Conservation (phyloP, 495 filamentous ascomycete genomes). For the Penicillium lividum region DNA sequence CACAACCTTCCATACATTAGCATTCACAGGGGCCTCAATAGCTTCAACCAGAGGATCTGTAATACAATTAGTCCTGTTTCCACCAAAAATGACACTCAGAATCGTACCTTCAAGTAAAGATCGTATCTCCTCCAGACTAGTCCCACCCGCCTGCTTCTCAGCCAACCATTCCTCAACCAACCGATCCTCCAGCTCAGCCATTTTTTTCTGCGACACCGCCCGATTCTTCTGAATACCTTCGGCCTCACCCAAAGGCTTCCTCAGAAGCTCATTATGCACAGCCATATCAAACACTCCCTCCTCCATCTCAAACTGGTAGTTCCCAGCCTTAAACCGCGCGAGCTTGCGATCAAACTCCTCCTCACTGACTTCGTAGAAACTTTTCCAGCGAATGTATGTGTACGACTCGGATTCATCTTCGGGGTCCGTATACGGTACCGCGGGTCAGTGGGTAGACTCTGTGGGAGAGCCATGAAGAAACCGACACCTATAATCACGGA, state of each 20-base stretch:
- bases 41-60: slow-evolving; percentile 42
- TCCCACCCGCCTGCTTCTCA: slow-evolving; percentile 47
- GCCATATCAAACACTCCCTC: slow-evolving; percentile 54
- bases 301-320: slow-evolving; percentile 51
- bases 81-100: neutral
- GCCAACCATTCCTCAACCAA: slow-evolving; percentile 45
- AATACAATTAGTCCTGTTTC: neutral
- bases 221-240: slow-evolving; percentile 41
- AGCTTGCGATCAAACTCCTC: slow-evolving; percentile 43
- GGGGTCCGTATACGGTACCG: slow-evolving; percentile 52
- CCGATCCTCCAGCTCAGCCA: slow-evolving; percentile 45
- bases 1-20: slow-evolving; percentile 61
- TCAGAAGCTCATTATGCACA: slow-evolving; percentile 49
- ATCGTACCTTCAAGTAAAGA: slow-evolving; percentile 41
- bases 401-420: slow-evolving; percentile 60
- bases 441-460: slow-evolving; percentile 58
- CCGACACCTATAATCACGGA: slow-evolving; percentile 55
- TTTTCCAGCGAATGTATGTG: slow-evolving; percentile 59
- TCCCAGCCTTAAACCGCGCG: slow-evolving; percentile 44
- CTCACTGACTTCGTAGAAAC: slow-evolving; percentile 54
- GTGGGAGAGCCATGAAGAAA: slow-evolving; percentile 56
- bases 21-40: slow-evolving; percentile 36
- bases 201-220: slow-evolving; percentile 46
- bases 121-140: slow-evolving; percentile 43
- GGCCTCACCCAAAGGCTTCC: slow-evolving; percentile 43